Conservation (phyloP, 106 monocot genomes). For the Cymbidium sinense region DNA sequence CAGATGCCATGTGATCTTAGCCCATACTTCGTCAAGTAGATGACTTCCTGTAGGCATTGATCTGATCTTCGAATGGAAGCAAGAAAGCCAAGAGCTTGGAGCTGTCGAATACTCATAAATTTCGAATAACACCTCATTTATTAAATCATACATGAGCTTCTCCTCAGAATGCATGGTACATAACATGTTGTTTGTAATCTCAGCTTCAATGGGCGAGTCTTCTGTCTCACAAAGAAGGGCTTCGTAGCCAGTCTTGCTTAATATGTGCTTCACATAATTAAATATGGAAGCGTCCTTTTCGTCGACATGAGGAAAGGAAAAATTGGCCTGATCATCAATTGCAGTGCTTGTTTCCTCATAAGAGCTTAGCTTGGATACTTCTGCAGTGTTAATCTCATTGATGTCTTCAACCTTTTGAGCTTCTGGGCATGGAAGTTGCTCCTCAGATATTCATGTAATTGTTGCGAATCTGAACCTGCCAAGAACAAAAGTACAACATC, state of each 20-base stretch:
- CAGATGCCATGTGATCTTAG: conserved; percentile 31
- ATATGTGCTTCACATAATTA: conserved; percentile 42
- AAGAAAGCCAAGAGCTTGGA: conserved; percentile 21
- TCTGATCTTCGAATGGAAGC: conserved; percentile 13
- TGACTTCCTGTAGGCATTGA: conserved; percentile 31
- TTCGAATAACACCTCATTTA: conserved; percentile 51
- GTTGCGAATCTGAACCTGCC: conserved; percentile 17
- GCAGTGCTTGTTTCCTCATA: neutral
- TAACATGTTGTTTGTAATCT: neutral
- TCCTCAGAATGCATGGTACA: conserved; percentile 11
- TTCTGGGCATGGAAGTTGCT: conserved; percentile 1
- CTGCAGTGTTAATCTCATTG: neutral
- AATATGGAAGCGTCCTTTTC: conserved; percentile 32
- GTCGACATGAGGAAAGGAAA: conserved; percentile 17
- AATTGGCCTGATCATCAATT: neutral
- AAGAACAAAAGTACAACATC: neutral
- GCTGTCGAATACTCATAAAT: conserved; percentile 31
- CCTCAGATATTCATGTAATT: conserved; percentile 4
- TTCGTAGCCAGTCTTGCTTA: conserved; percentile 42
- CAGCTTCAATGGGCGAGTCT: neutral
- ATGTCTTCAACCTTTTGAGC: neutral
- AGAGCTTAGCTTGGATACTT: neutral
- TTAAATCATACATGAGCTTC: conserved; percentile 62
- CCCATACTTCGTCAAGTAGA: conserved; percentile 67
- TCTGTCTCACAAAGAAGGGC: conserved; percentile 14